phyloP scores from a whole-genome alignment of 2,329 filamentous ascomycete genomes.

The Colletotrichum kahawae region DNA sequence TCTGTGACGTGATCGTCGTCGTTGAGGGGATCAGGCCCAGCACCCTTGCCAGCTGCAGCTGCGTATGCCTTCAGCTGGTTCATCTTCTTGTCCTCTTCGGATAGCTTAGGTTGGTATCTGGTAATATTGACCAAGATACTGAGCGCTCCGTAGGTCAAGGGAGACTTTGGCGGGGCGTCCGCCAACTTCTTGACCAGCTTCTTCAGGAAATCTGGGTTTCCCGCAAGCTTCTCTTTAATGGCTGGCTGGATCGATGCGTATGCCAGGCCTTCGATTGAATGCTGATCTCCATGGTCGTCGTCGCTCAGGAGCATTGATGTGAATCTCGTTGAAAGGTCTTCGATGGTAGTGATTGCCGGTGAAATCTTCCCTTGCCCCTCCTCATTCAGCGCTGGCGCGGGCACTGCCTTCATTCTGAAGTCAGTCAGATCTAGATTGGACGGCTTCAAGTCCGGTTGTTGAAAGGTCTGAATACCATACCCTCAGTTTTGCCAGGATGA shows the following conservation, averaged over 20 bases:
- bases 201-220: conserved; percentile 71
- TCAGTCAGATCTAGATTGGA: conserved; percentile 46
- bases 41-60: conserved; percentile 75
- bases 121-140: conserved; percentile 89
- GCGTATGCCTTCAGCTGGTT: conserved; percentile 93
- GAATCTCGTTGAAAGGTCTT: conserved; percentile 69
- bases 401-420: conserved; percentile 59
- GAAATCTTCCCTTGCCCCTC: conserved; percentile 50
- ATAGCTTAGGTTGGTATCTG: conserved; percentile 75
- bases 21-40: conserved; percentile 70
- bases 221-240: conserved; percentile 81
- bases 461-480: conserved; percentile 45
- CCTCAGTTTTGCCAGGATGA: conserved; percentile 76
- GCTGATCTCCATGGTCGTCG: conserved; percentile 63
- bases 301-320: conserved; percentile 69
- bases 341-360: conserved; percentile 64
- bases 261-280: conserved; percentile 87
- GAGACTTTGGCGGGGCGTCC: conserved; percentile 65
- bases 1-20: conserved; percentile 76
- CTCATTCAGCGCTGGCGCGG: conserved; percentile 43
- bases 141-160: conserved; percentile 82
- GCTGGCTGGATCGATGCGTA: conserved; percentile 87
- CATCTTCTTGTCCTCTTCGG: conserved; percentile 93
- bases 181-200: conserved; percentile 69
- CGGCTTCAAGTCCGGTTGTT: conserved; percentile 16